Percentiles rank a stretch among this genome's conserved stretches.
phyloP scores from a whole-genome alignment of 768 basidiomycete species.

The Pulveroboletus sp. region DNA sequence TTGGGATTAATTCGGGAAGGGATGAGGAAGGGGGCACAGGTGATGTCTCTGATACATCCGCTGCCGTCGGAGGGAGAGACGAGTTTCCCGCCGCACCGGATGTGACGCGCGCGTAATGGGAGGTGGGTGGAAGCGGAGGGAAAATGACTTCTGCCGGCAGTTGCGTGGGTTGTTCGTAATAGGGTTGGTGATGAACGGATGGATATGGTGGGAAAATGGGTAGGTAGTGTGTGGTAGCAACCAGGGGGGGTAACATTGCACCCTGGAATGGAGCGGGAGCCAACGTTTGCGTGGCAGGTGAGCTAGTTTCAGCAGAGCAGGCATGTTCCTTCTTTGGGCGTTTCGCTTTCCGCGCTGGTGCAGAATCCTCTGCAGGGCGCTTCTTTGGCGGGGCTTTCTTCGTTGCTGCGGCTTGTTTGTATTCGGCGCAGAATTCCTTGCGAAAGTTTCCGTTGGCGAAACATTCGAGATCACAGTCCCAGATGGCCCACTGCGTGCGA shows the following conservation, averaged over 20 bases:
- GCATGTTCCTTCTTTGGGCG: slow-evolving; percentile 39
- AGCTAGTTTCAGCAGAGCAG: slow-evolving; percentile 24
- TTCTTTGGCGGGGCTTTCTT: slow-evolving; percentile 36
- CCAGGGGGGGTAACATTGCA: slow-evolving; percentile 20
- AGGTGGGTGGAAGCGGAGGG: slow-evolving; percentile 63
- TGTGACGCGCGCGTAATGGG: slow-evolving; percentile 36
- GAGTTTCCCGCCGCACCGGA: slow-evolving; percentile 10
- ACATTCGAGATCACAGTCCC: slow-evolving; percentile 76
- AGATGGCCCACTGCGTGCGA: slow-evolving; percentile 86
- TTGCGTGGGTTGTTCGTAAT: slow-evolving; percentile 61
- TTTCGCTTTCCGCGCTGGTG: slow-evolving; percentile 44
- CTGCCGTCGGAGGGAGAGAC: slow-evolving; percentile 24
- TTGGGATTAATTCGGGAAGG: slow-evolving; percentile 63
- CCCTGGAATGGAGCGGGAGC: slow-evolving; percentile 15
- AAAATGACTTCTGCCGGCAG: slow-evolving; percentile 67
- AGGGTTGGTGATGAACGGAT: slow-evolving; percentile 69
- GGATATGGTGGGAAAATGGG: slow-evolving; percentile 53
- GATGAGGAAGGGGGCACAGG: slow-evolving; percentile 36
- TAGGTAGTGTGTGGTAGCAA: slow-evolving; percentile 23
- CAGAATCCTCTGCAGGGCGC: slow-evolving; percentile 36
- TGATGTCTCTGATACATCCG: slow-evolving; percentile 25
- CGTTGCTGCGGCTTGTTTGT: slow-evolving; percentile 27
- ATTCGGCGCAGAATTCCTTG: slow-evolving; percentile 51
- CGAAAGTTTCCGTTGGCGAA: slow-evolving; percentile 83
- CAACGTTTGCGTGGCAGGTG: slow-evolving; percentile 20